These are phyloP conservation scores for Globisporangium takayamanum DNA, from an alignment of 352 stramenopile genomes.

Conservation along the genomic window DNA sequence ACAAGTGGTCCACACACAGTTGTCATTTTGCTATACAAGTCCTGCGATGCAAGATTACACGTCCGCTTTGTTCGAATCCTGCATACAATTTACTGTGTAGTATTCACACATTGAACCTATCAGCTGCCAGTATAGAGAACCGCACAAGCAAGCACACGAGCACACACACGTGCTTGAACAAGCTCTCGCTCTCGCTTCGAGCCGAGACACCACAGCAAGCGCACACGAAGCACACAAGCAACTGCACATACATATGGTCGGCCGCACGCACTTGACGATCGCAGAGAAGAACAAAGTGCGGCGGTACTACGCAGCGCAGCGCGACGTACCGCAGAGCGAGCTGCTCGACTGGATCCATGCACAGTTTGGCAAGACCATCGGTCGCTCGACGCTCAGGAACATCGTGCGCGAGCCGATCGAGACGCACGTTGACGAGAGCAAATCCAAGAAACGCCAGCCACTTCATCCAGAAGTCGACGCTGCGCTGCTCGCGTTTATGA, in stretches of 20 bases:
- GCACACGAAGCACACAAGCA: no score
- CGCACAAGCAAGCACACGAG: no score
- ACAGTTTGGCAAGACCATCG: slow-evolving; percentile 11
- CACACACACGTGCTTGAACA: no score
- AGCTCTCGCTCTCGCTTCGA: no score
- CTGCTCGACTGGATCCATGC: slow-evolving; percentile 8
- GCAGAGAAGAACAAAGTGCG: slow-evolving; percentile 13
- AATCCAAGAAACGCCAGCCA: slow-evolving; percentile 1
- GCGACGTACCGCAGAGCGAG: slow-evolving; percentile 1
- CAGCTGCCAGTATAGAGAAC: no score
- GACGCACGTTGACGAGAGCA: slow-evolving; percentile 5
- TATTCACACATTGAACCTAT: no score
- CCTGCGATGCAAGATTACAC: no score
- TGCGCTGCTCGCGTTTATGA: slow-evolving; percentile 5
- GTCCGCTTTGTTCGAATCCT: no score
- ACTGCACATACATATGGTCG: not conserved
- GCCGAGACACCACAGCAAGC: not conserved
- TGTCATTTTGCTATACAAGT: no score
- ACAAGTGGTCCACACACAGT: no score
- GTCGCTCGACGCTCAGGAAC: slow-evolving; percentile 10
- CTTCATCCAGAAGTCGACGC: slow-evolving; percentile 6
- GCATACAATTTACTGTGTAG: no score
- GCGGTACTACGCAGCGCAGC: slow-evolving; percentile 4
- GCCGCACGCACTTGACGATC: slow-evolving; percentile 11
- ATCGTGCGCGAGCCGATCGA: slow-evolving; percentile 11